Conservation (phyloP, 2,329 filamentous ascomycete genomes). For the Penicillium psychrosexuale region DNA sequence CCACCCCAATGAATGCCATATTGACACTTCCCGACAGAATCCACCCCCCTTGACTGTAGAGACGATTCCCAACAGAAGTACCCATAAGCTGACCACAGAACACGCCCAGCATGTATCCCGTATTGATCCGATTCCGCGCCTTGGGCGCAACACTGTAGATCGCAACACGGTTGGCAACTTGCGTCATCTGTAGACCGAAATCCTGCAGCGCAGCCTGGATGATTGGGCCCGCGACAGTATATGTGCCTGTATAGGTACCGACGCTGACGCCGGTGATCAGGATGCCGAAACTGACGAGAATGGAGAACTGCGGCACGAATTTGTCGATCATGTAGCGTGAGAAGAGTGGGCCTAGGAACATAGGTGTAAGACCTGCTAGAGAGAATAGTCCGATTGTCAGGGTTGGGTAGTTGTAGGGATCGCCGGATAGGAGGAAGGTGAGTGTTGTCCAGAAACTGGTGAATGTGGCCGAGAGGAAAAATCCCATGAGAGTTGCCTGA, state of each 20-base stretch:
- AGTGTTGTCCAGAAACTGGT: conserved; percentile 72
- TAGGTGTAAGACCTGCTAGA: conserved; percentile 69
- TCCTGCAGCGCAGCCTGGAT: conserved; percentile 70
- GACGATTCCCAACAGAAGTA: conserved; percentile 56
- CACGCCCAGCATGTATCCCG: conserved; percentile 73
- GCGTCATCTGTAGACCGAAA: conserved; percentile 67
- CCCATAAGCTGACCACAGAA: conserved; percentile 75
- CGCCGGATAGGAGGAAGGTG: conserved; percentile 70
- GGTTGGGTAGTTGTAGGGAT: conserved; percentile 66
- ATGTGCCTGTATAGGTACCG: conserved; percentile 66
- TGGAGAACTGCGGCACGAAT: conserved; percentile 65
- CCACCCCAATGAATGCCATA: conserved; percentile 53
- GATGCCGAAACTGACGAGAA: conserved; percentile 60
- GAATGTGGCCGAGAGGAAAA: conserved; percentile 61
- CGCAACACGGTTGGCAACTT: conserved; percentile 64
- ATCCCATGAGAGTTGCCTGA: conserved; percentile 65
- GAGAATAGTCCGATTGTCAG: conserved; percentile 74
- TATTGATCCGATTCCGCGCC: conserved; percentile 73
- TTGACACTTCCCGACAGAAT: conserved; percentile 55
- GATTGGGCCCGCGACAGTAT: conserved; percentile 67
- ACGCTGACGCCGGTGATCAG: conserved; percentile 61
- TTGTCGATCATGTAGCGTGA: conserved; percentile 67
- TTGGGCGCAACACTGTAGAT: conserved; percentile 71
- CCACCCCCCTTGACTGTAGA: conserved; percentile 59
- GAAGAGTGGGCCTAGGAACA: conserved; percentile 66